Conservation (phyloP, 2,329 filamentous ascomycete species). For the Onygenales sp. region DNA sequence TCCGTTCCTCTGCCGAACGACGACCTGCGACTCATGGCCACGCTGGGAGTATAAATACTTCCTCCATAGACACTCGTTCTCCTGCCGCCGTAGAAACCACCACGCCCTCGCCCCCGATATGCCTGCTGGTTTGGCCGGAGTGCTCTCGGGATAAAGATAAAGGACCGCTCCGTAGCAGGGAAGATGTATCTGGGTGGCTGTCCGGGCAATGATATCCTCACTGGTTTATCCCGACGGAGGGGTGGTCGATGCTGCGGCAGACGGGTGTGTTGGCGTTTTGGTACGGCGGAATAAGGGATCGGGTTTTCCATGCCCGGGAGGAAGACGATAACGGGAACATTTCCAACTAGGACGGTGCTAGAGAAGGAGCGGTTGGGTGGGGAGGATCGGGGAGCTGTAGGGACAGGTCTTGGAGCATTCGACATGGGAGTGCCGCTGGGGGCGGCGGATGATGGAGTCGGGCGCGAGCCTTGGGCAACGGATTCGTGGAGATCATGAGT, state of each 20-base stretch:
- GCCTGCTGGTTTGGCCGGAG: slow-evolving; percentile 87
- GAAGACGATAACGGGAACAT: slow-evolving; percentile 72
- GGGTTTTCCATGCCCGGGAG: slow-evolving; percentile 67
- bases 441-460: slow-evolving; percentile 21
- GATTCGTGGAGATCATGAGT: slow-evolving; percentile 89
- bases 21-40: slow-evolving; percentile 80
- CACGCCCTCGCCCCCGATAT: slow-evolving; percentile 52
- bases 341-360: slow-evolving; percentile 72
- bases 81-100: slow-evolving; percentile 57
- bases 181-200: slow-evolving; percentile 79
- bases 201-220: slow-evolving; percentile 80
- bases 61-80: slow-evolving; percentile 76
- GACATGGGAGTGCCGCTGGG: slow-evolving; percentile 18
- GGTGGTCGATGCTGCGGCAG: slow-evolving; percentile 91
- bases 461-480: slow-evolving; percentile 32
- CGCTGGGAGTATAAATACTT: slow-evolving; percentile 74
- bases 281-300: slow-evolving; percentile 62
- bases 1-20: slow-evolving; percentile 65
- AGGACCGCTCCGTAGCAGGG: slow-evolving; percentile 80
- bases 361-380: slow-evolving; percentile 72
- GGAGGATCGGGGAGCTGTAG: slow-evolving; percentile 45
- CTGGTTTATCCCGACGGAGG: slow-evolving; percentile 88
- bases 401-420: slow-evolving; percentile 25
- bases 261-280: slow-evolving; percentile 84
- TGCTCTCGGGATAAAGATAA: slow-evolving; percentile 94